A percentile compares a stretch with the other conserved stretches of the same genome.
Evolutionary conservation across 495 filamentous ascomycete species (phyloP).

Genomic region (Hyphodiscus hymeniophilus): DNA sequence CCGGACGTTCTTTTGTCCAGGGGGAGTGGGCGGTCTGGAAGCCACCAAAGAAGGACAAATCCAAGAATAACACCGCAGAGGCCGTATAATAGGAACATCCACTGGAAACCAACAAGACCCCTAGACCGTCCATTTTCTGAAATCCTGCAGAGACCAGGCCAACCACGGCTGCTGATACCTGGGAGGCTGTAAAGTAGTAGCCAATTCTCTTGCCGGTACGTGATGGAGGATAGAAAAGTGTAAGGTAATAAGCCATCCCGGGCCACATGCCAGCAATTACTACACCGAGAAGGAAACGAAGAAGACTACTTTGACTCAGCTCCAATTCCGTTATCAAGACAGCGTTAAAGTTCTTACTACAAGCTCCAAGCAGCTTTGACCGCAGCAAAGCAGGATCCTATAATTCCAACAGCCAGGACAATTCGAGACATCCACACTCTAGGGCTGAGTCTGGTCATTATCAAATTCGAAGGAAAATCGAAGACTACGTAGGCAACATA

Average conservation of each 20-base stretch:
- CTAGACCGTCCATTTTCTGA: conserved; percentile 75
- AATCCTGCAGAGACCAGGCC: conserved; percentile 87
- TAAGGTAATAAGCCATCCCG: conserved; percentile 89
- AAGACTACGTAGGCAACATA: conserved; percentile 88
- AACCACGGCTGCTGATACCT: conserved; percentile 84
- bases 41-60: conserved; percentile 73
- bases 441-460: conserved; percentile 79
- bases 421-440: conserved; percentile 92
- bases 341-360: conserved; percentile 39
- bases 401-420: conserved; percentile 76
- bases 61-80: conserved; percentile 64
- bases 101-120: conserved; percentile 80
- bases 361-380: conserved; percentile 77
- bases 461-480: conserved; percentile 80
- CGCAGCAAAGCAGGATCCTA: conserved; percentile 73
- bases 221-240: conserved; percentile 83
- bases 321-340: neutral
- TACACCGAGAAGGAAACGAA: conserved; percentile 78
- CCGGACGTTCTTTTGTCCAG: conserved; percentile 42
- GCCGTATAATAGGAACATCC: conserved; percentile 93
- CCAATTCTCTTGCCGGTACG: conserved; percentile 84
- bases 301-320: conserved; percentile 28
- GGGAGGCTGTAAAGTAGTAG: conserved; percentile 80
- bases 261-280: conserved; percentile 94
- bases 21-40: conserved; percentile 75